Evolutionary conservation across 2,329 filamentous ascomycete genomes (phyloP), one percentile per base, ranked within the genome.

Genomic region (Chalaropsis ovoidea): DNA sequence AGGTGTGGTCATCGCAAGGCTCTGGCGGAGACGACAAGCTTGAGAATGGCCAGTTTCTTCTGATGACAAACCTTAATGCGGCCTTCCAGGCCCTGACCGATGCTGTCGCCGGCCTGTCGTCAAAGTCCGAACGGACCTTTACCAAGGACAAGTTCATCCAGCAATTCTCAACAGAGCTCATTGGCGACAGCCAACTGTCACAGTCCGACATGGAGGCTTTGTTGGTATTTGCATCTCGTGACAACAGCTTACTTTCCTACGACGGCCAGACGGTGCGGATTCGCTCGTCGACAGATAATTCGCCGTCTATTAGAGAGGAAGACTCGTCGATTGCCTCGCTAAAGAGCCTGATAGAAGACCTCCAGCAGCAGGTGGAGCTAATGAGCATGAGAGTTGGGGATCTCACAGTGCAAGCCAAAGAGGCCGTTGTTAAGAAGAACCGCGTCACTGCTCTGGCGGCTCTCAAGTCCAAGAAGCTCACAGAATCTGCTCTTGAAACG

Each of bases 301-400:
- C 77, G 56, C 67, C 72, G 0, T 70, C 71, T 0, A 86, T 97
- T 69, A 89, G 88, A 0, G 78, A 86, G 66, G 87, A 95, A 71
- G 94, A 99, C 75, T 78, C 80, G 3, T 88, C 89, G 0, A 89
- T 96, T 68, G 91, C 91, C 0, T 88, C 88, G 19, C 82, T 99
- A 10, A 93, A 92, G 71, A 84, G 88, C 31, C 80, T 96, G 11
- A 87, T 91, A 35, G 79, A 83, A 49, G 87, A 88, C 62, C 80
- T 99, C 17, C 86, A 87, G 68, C 82, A 86, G 22, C 85, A 96
- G 68, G 86, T 90, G 17, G 75, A 81, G 7, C 80, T 85, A 0
- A 80, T 97, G 47, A 82, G 80, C 62, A 77, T 77, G 10, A 87
- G 90, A 68, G 79, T 94, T 62, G 81, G 86, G 1, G 80, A 82